Conservation (phyloP, 2,329 filamentous ascomycete genomes). For the Venturia aucupariae region DNA sequence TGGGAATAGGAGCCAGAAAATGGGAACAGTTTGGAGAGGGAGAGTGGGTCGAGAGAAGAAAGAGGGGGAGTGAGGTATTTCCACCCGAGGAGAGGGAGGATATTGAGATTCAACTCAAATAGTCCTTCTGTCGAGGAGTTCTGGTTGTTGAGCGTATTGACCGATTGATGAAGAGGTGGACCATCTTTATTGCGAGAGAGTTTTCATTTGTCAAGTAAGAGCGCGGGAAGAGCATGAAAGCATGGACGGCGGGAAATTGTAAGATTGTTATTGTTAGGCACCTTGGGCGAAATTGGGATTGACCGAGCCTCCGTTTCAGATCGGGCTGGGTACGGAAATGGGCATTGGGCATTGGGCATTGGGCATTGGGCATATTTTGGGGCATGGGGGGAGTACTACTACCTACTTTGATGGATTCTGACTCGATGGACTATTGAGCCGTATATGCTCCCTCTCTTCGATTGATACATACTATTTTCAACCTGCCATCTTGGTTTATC, state of each 20-base stretch:
- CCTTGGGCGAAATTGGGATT: neutral
- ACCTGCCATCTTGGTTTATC: neutral
- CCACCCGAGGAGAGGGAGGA: neutral
- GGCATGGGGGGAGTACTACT: too few relatives aligned
- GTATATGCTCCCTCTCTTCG: neutral
- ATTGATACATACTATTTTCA: neutral
- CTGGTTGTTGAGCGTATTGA: neutral
- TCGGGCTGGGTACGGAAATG: neutral
- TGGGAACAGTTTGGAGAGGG: neutral
- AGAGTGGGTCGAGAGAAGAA: neutral
- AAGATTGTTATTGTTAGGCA: neutral
- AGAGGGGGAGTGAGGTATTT: neutral
- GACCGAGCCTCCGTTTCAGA: neutral
- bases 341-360: too few relatives aligned
- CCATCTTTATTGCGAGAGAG: neutral
- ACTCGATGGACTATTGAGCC: neutral
- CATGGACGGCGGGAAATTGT: neutral
- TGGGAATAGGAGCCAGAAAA: neutral
- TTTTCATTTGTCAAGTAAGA: neutral
- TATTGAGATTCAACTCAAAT: neutral
- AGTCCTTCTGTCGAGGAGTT: neutral
- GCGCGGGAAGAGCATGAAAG: neutral
- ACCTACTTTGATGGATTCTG: constrained; percentile 1
- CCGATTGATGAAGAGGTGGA: neutral
- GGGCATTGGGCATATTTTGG: neutral